phyloP scores from a whole-genome alignment of 371 early-diverging fungal species.

The Mucor lusitanicus region DNA sequence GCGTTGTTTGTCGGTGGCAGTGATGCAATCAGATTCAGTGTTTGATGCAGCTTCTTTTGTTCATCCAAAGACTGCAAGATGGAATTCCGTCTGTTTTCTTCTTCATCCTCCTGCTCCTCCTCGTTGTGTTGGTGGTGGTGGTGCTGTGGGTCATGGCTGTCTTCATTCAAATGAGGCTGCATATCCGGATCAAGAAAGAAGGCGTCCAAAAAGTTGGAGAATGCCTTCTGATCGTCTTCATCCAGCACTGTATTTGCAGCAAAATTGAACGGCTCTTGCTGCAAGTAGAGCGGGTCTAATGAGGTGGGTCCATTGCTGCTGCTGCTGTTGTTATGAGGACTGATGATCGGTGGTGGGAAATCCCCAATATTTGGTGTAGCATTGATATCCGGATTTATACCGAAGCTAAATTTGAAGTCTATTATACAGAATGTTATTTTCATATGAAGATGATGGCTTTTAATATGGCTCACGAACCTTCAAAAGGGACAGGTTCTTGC shows the following conservation, averaged over 20 bases:
- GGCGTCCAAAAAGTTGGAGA: constrained; percentile 48
- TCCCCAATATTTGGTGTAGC: background rate
- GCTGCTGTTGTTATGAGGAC: background rate
- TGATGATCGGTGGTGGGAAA: background rate
- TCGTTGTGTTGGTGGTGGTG: too few relatives aligned
- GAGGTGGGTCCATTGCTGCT: background rate
- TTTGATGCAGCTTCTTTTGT: constrained; percentile 30
- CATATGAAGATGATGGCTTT: background rate
- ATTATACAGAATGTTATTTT: constrained; percentile 1
- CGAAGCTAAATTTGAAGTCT: constrained; percentile 35
- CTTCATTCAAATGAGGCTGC: background rate
- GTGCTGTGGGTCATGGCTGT: background rate
- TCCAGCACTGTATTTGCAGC: constrained; percentile 25
- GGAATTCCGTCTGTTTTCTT: constrained; percentile 33
- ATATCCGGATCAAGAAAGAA: constrained; percentile 43
- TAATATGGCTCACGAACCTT: constrained; percentile 14
- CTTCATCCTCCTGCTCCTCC: constrained; percentile 24
- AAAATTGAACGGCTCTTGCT: constrained; percentile 17
- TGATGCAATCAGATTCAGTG: constrained; percentile 17
- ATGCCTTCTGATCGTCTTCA: constrained; percentile 48
- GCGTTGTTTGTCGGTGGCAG: background rate
- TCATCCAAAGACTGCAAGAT: constrained; percentile 38
- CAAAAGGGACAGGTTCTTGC: constrained; percentile 39
- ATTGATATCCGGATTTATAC: constrained; percentile 21
- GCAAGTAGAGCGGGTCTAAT: constrained; percentile 8